A percentile compares a stretch with the other conserved stretches of the same genome.
These are phyloP conservation scores for Exophiala alcalophila DNA, from an alignment of 2,329 filamentous ascomycete genomes.

Conservation along the genomic window DNA sequence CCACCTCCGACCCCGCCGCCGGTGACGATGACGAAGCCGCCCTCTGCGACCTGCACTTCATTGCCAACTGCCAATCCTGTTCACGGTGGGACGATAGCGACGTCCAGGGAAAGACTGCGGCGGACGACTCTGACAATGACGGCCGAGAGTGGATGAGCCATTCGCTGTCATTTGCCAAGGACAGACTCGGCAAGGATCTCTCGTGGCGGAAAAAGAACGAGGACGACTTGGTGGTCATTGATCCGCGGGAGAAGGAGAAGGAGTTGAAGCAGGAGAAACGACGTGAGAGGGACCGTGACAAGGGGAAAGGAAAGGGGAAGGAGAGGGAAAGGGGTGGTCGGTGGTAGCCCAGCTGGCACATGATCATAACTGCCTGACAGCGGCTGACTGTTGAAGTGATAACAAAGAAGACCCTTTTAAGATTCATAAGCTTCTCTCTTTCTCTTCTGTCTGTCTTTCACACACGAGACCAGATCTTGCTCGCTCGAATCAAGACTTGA, in stretches of 20 bases:
- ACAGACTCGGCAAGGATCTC: constrained; percentile 84
- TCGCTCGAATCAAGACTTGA: constrained; percentile 12
- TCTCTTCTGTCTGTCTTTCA: too few species aligned
- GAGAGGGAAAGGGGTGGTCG: constrained; percentile 3
- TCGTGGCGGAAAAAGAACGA: constrained; percentile 88
- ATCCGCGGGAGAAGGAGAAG: constrained; percentile 78
- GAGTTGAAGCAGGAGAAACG: constrained; percentile 58
- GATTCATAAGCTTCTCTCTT: too few species aligned
- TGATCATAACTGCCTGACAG: too few species aligned
- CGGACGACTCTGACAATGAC: constrained; percentile 54
- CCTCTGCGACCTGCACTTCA: constrained; percentile 92
- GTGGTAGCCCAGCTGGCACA: too few species aligned
- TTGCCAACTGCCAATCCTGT: constrained; percentile 91
- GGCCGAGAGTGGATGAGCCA: constrained; percentile 80
- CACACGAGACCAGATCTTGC: too few species aligned
- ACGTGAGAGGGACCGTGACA: constrained; percentile 36
- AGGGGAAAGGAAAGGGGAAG: constrained; percentile 32
- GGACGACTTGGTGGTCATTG: constrained; percentile 88
- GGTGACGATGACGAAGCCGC: constrained; percentile 62
- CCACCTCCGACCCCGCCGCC: not conserved
- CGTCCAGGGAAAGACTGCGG: constrained; percentile 48
- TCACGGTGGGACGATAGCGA: constrained; percentile 69
- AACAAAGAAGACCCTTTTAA: too few species aligned
- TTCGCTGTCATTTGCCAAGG: constrained; percentile 78
- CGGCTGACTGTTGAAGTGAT: too few species aligned